A percentile compares a stretch with the other conserved stretches of the same genome.
These are phyloP conservation scores for Aspergillus ostianus DNA, from an alignment of 495 filamentous ascomycete genomes.

Conservation along the genomic window DNA sequence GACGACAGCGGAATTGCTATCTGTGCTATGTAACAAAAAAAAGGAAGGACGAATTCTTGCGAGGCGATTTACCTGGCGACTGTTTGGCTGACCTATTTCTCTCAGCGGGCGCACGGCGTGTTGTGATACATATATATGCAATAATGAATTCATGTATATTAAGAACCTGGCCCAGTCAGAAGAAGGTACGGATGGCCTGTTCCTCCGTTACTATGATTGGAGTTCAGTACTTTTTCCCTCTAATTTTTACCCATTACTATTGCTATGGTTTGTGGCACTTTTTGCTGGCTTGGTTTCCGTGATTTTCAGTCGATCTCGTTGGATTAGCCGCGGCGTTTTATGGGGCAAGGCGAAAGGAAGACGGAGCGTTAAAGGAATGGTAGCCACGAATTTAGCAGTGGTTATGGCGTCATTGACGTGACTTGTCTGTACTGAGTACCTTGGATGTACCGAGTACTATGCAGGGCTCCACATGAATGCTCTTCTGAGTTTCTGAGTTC, in stretches of 20 bases:
- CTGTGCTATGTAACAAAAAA: constrained; percentile 22
- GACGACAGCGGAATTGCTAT: constrained; percentile 30
- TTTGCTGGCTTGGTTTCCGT: not conserved
- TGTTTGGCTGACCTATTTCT: not conserved
- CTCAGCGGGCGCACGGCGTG: constrained; percentile 2
- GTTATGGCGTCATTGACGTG: not conserved
- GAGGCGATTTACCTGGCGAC: not conserved
- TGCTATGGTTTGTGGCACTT: too few species aligned
- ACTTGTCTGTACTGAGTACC: not conserved
- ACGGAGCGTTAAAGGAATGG: not conserved
- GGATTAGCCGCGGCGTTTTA: constrained; percentile 38
- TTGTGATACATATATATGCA: not conserved
- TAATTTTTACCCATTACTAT: not conserved
- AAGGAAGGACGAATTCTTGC: not conserved
- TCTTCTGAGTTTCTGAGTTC: too few species aligned
- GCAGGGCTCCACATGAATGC: too few species aligned
- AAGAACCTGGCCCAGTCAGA: not conserved
- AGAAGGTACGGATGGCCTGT: not conserved
- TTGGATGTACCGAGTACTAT: too few species aligned
- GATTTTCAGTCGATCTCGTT: constrained; percentile 21
- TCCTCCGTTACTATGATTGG: not conserved
- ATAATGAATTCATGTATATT: not conserved
- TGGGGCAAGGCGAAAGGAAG: constrained; percentile 21
- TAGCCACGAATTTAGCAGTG: not conserved
- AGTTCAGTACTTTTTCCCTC: constrained; percentile 2